phyloP scores from a whole-genome alignment of 257 asterid species.

The Ocimum tenuiflorum region DNA sequence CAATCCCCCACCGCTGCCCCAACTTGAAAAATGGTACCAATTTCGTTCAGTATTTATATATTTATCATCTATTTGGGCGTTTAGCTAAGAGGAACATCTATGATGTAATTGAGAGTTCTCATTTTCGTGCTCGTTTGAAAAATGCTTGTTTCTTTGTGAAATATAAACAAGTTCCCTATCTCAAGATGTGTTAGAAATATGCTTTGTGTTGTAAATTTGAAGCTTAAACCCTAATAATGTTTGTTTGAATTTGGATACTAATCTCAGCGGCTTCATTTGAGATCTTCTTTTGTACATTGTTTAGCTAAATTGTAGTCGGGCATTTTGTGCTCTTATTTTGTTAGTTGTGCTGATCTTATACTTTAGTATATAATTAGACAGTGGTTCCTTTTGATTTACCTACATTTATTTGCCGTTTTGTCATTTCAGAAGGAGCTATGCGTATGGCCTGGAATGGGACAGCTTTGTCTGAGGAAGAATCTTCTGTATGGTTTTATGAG shows the following conservation, averaged over 20 bases:
- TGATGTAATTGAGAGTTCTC: too few relatives aligned
- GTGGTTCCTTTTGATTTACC: neutral
- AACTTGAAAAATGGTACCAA: too few relatives aligned
- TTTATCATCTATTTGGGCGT: too few relatives aligned
- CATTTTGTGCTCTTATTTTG: neutral
- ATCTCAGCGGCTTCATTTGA: neutral
- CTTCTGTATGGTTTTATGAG: conserved; percentile 71
- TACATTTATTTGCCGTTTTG: neutral
- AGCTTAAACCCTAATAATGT: neutral
- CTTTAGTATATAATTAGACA: neutral
- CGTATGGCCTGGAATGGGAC: conserved; percentile 87
- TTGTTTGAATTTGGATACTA: neutral
- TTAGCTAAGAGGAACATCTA: too few relatives aligned
- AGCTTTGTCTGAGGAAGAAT: conserved; percentile 72
- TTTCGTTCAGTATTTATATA: too few relatives aligned
- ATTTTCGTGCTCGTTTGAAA: too few relatives aligned
- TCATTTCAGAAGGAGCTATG: conserved; percentile 57
- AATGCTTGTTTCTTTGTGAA: too few relatives aligned
- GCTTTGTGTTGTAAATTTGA: neutral
- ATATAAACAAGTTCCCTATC: too few relatives aligned
- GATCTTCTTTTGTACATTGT: conserved; percentile 4
- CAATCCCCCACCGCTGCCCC: neutral
- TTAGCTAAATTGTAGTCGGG: neutral
- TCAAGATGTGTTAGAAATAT: neutral
- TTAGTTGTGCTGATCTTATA: neutral